Conservation (phyloP, 2,329 filamentous ascomycete genomes). For the Diaporthe amygdali region DNA sequence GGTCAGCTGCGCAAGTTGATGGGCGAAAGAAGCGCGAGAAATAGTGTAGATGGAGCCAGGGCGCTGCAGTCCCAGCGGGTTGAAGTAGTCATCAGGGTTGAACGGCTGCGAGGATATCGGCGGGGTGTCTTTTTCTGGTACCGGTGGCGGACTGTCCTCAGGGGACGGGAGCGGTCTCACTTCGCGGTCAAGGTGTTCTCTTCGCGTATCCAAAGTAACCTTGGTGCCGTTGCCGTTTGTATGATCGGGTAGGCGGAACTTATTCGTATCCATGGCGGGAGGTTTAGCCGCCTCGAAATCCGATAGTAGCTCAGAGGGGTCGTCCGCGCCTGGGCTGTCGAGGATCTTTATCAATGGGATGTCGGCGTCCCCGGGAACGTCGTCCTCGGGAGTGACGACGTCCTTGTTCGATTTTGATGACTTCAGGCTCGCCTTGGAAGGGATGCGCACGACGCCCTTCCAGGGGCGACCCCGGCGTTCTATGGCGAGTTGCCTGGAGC, state of each 20-base stretch:
- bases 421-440: constrained; percentile 40
- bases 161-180: constrained; percentile 46
- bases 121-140: constrained; percentile 53
- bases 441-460: constrained; percentile 67
- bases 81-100: constrained; percentile 68
- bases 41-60: constrained; percentile 92
- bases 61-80: constrained; percentile 68
- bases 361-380: constrained; percentile 26
- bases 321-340: constrained; percentile 33
- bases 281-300: constrained; percentile 57
- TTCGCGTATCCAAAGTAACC: constrained; percentile 60
- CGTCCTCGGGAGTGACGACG: constrained; percentile 16
- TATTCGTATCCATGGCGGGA: constrained; percentile 72
- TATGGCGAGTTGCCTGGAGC: constrained; percentile 55
- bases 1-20: constrained; percentile 89
- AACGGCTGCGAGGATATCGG: constrained; percentile 41
- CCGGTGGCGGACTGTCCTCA: constrained; percentile 45
- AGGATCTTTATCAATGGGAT: constrained; percentile 32
- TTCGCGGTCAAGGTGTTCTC: constrained; percentile 62
- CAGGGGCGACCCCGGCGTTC: constrained; percentile 73
- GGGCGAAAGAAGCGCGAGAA: constrained; percentile 89
- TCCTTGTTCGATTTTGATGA: constrained; percentile 25
- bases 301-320: constrained; percentile 48
- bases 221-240: constrained; percentile 72
- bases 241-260: constrained; percentile 76